Conservation (phyloP, 2,329 filamentous ascomycete genomes). For the Phoma sp. region DNA sequence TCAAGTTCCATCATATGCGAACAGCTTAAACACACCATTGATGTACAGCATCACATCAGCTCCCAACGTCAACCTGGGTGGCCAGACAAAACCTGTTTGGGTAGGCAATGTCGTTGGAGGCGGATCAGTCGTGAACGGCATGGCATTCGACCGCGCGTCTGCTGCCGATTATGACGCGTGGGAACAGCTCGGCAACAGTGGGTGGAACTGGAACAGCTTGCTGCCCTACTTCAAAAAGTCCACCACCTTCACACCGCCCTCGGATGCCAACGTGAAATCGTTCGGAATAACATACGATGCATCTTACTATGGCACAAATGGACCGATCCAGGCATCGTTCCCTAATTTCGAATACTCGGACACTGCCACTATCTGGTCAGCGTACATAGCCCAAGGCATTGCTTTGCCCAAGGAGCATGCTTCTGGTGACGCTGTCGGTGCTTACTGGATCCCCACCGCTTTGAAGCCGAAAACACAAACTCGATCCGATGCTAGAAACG, state of each 20-base stretch:
- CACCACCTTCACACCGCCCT: conserved; percentile 33
- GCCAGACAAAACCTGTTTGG: conserved; percentile 24
- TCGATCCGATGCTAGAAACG: conserved; percentile 44
- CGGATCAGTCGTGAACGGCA: conserved; percentile 49
- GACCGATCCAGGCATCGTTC: conserved; percentile 34
- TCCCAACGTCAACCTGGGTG: conserved; percentile 24
- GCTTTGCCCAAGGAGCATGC: conserved; percentile 36
- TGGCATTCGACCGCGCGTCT: conserved; percentile 49
- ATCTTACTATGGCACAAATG: conserved; percentile 33
- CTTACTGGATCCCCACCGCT: conserved; percentile 40
- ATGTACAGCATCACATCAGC: conserved; percentile 38
- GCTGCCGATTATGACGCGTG: conserved; percentile 59
- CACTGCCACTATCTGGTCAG: conserved; percentile 28
- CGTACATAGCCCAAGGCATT: conserved; percentile 28
- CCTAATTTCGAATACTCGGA: conserved; percentile 37
- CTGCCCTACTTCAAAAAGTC: conserved; percentile 43
- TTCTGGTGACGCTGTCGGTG: conserved; percentile 35
- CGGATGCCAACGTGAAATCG: conserved; percentile 13
- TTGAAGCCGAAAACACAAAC: conserved; percentile 37
- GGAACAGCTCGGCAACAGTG: conserved; percentile 64
- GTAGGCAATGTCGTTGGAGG: conserved; percentile 46
- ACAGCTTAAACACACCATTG: conserved; percentile 29
- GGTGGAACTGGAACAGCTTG: conserved; percentile 48
- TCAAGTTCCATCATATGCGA: conserved; percentile 30
- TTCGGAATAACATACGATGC: conserved; percentile 38